These are phyloP conservation scores for Setaria italica DNA, from an alignment of 202 grass and related monocot genomes.

Conservation along the genomic window DNA sequence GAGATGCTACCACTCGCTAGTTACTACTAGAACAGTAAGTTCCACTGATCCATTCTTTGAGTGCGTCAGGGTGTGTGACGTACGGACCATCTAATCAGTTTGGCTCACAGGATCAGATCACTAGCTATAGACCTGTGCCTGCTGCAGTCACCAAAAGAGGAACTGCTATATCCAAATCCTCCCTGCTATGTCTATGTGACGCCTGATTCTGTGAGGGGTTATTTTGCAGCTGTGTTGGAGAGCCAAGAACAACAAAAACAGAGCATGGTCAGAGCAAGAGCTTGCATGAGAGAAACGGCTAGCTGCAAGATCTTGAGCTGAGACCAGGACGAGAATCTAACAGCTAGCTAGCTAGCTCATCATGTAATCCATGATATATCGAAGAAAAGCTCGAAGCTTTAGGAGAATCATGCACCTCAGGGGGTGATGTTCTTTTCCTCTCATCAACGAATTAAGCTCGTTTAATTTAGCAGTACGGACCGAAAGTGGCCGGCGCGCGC, in stretches of 20 bases:
- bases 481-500: not conserved
- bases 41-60: constrained; percentile 23
- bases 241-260: not conserved
- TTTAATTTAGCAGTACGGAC: not conserved
- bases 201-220: not conserved
- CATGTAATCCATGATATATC: constrained; percentile 13
- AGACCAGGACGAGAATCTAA: not conserved
- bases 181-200: not conserved
- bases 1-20: not conserved
- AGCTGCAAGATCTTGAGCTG: not conserved
- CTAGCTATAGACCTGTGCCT: not conserved
- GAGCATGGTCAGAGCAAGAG: constrained; percentile 3
- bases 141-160: constrained; percentile 22
- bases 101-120: not conserved
- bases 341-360: not conserved
- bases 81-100: constrained; percentile 16
- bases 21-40: constrained; percentile 22
- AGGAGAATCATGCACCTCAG: constrained; percentile 13
- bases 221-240: not conserved
- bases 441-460: not conserved
- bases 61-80: not conserved
- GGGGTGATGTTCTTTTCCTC: not conserved
- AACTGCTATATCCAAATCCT: not conserved
- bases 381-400: not conserved
- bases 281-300: not conserved